Base-by-base conservation (phyloP, 2,329 filamentous ascomycete species). In the Trichoderma guizhouense region DNA sequence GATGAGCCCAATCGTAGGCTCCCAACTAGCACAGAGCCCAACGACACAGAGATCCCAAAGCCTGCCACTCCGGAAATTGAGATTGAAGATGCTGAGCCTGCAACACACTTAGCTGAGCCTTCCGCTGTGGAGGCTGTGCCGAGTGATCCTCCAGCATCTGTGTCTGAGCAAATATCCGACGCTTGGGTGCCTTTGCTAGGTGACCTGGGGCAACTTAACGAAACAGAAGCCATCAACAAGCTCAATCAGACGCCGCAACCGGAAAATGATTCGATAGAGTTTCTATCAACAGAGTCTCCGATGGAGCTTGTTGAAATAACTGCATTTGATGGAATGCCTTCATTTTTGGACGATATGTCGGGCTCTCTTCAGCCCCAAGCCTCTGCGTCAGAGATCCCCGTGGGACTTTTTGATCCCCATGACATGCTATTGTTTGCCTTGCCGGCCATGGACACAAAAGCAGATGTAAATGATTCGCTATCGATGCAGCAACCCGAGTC, bases 261-360 rank as follows among this genome's bases (percentile, higher is more conserved):
- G 3, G 36, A 30, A 1, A 26, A 66, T 39, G 43, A 36, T 8
- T 7, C 51, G 11, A 51, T 71, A 21, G 63, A 71, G 14, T 68
- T 67, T 21, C 12, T 71, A 5, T 67, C 64, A 21, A n/a, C 8
- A 4, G 62, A 62, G 18, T 58, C 69, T 12, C 69, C 69, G 2
- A 61, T 61, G 63, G 69, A 71, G 24, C 28, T 71, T n/a, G 53
- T 34, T 36, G 63, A 60, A 12, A 30, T 60, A n/a, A 34, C 51
- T 28, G 24, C 21, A 36, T 67, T 67, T 26, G 21, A 21, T 15
- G 32, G 30, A 11, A 67, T 58, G 18, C 32, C 47, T 5, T 68
- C 64, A 1, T 71, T 47, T 12, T 15, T 67, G 7, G 39, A 67
- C 12, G 53, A 53, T n/a, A 28, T 71, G 24, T 21, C 62, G 39